Evolutionary conservation across 345 rosid species (phyloP), one percentile per base, ranked within the genome.

Genomic region (Rhodamnia rubescens): DNA sequence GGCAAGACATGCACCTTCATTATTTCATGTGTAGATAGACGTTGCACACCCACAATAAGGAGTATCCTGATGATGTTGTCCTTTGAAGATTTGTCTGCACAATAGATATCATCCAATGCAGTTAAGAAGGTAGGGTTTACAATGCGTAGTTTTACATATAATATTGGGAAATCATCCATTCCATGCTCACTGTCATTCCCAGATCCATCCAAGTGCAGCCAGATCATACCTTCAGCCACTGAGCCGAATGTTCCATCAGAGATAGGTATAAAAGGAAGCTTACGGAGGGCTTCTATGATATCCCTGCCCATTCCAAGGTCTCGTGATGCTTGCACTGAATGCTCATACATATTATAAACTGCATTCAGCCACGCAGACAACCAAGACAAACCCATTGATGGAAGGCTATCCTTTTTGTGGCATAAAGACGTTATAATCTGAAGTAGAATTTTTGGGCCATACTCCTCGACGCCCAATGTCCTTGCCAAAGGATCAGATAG

Each of bases 1-100:
- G 96, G 98, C 92, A 97, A 87, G 90, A 97, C 86, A 82, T 95
- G 96, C 87, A 94, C 87, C 91, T 88, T 95, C 69, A 93, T 86
- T 86, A 97, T 95, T 86, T 95, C 99, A 93, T 97, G 99, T 26
- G 97, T 92, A 87, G 99, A 94, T 84, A 97, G 90, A 88, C 90
- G 92, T 85, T 93, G 98, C 74, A 94, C 92, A 58, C 99, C 99
- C 84, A 93, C 87, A 87, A 84, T 91, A 85, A 86, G 92, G 85
- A 97, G 96, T 93, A 95, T 92, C 88, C 90, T 87, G 53, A 88
- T 87, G 47, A 90, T 88, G 88, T 93, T 94, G 82, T 94, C 93
- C 22, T 27, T 90, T 22, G 74, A 78, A 83, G 85, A 64, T 27
- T 85, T 84, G 47, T 89, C 89, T 87, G 87, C 82, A 55, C 82